Evolutionary conservation across 805 yeast genomes (phyloP).

Genomic region (Starmerella bombi): DNA sequence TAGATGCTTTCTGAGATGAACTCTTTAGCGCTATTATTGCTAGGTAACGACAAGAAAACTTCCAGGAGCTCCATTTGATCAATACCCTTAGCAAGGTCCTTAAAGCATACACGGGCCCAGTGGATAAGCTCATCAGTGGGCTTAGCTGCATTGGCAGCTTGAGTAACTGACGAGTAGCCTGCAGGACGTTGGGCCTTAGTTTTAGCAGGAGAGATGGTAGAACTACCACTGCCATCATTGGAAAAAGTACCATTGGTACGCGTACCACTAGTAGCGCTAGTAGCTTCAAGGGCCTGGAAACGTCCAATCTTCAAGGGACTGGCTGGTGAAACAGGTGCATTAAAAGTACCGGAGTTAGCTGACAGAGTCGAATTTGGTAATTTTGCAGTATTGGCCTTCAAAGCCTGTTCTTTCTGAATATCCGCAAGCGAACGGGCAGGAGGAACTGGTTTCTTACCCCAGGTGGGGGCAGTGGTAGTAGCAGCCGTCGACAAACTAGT

Average conservation of each 20-base stretch:
- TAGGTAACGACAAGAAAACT: conserved; percentile 68
- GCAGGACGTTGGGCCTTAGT: neutral
- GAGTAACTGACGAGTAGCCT: conserved; percentile 6
- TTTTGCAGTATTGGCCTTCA: neutral
- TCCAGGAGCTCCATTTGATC: conserved; percentile 66
- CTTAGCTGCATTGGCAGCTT: conserved; percentile 18
- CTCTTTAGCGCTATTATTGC: conserved; percentile 59
- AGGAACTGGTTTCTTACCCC: conserved; percentile 18
- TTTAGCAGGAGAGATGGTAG: neutral
- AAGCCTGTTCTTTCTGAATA: conserved; percentile 27
- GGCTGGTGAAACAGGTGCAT: neutral
- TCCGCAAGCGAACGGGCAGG: conserved; percentile 28
- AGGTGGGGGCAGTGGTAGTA: conserved; percentile 4
- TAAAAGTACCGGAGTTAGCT: neutral
- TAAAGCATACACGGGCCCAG: conserved; percentile 30
- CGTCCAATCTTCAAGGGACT: neutral
- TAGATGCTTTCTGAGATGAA: conserved; percentile 87
- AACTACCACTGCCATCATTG: neutral
- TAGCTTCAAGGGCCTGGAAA: neutral
- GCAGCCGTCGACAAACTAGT: no score
- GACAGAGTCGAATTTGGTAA: neutral
- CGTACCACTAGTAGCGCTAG: neutral
- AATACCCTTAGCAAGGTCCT: conserved; percentile 57
- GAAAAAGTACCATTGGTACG: neutral
- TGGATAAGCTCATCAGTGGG: conserved; percentile 29